Evolutionary conservation across 75 land plant species (phyloP).

Genomic region (Cryptomeria japonica): DNA sequence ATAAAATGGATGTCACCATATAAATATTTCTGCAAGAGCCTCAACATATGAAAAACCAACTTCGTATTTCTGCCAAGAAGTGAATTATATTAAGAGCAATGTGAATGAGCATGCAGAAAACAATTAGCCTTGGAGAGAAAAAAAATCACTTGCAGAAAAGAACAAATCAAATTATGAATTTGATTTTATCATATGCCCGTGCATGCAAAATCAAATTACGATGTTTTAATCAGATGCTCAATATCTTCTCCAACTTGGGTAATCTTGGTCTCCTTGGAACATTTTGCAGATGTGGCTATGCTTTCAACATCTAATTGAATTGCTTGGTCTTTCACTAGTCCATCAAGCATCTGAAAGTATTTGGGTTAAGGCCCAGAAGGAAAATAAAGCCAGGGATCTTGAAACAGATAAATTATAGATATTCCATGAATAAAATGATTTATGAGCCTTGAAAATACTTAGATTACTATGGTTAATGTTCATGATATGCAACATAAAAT

Average conservation of each 20-base stretch:
- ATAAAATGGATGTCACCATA: not conserved
- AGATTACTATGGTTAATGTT: not conserved
- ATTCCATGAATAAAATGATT: not conserved
- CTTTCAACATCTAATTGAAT: conserved; percentile 77
- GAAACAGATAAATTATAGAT: not conserved
- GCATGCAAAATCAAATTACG: not conserved
- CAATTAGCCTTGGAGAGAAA: not conserved
- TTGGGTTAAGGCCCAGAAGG: not conserved
- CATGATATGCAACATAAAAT: not conserved
- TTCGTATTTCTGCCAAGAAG: not conserved
- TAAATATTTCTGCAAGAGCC: not conserved
- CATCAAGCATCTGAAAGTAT: conserved; percentile 70
- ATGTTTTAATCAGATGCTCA: conserved; percentile 30
- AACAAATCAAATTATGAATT: not conserved
- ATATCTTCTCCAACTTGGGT: conserved; percentile 93
- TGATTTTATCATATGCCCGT: not conserved
- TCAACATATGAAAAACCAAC: not conserved
- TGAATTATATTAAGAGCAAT: not conserved
- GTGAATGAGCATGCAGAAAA: not conserved
- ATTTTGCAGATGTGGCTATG: conserved; percentile 64
- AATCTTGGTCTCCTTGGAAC: conserved; percentile 66
- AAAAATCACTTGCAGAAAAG: not conserved
- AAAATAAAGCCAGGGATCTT: not conserved
- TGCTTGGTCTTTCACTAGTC: conserved; percentile 74
- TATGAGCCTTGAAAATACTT: not conserved